Evolutionary conservation across 1,139 yeast genomes (phyloP).

Genomic region (Candida mesenterica): DNA sequence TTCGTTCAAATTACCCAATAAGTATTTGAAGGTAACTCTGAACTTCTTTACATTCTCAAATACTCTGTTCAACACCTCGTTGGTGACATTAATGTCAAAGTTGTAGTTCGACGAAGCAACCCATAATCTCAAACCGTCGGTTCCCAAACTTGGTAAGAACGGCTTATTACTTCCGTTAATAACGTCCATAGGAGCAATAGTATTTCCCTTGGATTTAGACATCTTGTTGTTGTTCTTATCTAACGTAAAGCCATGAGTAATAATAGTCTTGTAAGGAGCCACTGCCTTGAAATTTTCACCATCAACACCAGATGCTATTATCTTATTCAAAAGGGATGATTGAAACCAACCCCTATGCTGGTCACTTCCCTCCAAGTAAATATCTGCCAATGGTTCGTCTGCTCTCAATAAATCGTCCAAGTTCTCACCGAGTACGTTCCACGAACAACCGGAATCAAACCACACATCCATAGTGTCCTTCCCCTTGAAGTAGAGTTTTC

Average conservation of each 20-base stretch:
- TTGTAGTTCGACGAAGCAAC: slow-evolving; percentile 88
- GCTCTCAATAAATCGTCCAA: slow-evolving; percentile 23
- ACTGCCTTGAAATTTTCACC: slow-evolving; percentile 40
- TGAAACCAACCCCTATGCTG: slow-evolving; percentile 99
- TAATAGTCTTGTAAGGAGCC: slow-evolving; percentile 68
- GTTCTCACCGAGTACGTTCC: slow-evolving; percentile 63
- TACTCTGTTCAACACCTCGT: slow-evolving; percentile 70
- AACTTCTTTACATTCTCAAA: slow-evolving; percentile 79
- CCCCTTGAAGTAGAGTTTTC: slow-evolving; percentile 56
- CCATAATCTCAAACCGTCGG: slow-evolving; percentile 90
- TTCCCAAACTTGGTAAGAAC: slow-evolving; percentile 68
- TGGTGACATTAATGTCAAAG: slow-evolving; percentile 73
- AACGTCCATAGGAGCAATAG: slow-evolving; percentile 64
- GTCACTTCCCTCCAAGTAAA: slow-evolving; percentile 91
- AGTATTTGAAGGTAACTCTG: slow-evolving; percentile 74
- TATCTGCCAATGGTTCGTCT: slow-evolving; percentile 56
- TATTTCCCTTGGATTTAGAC: slow-evolving; percentile 92
- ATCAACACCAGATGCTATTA: slow-evolving; percentile 47
- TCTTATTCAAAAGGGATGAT: slow-evolving; percentile 79
- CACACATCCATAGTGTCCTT: slow-evolving; percentile 97
- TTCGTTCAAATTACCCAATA: slow-evolving; percentile 71
- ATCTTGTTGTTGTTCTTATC: slow-evolving; percentile 85
- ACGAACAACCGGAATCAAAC: slow-evolving; percentile 96
- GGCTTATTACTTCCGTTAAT: slow-evolving; percentile 64
- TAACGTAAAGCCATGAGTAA: slow-evolving; percentile 91